Conservation (phyloP, 306 rosid species). For the Luffa acutangula region DNA sequence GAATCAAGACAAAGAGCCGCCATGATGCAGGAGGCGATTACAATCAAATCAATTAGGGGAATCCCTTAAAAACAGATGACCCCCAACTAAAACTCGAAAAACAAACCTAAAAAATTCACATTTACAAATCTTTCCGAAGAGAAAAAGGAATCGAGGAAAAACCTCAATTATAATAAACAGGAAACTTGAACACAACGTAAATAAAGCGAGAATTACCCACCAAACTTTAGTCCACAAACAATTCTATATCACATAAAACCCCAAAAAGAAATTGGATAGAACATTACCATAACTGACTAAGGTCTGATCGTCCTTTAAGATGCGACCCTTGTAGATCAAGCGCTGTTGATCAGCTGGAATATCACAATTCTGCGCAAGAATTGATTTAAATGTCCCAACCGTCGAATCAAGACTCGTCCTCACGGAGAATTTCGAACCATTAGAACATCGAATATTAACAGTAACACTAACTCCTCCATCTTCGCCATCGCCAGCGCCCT, state of each 20-base stretch:
- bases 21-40: neutral
- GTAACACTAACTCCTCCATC: neutral
- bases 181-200: neutral
- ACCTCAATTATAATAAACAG: neutral
- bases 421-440: conserved; percentile 58
- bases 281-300: conserved; percentile 57
- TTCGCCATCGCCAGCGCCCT: neutral
- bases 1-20: neutral
- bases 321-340: conserved; percentile 84
- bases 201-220: neutral
- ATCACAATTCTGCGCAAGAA: conserved; percentile 40
- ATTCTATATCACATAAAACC: neutral
- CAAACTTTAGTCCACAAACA: neutral
- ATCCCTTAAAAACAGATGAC: neutral
- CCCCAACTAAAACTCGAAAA: neutral
- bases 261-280: neutral
- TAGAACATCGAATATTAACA: conserved; percentile 61
- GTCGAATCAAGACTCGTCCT: conserved; percentile 39
- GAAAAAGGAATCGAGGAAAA: neutral
- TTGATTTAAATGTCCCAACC: conserved; percentile 49
- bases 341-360: conserved; percentile 61
- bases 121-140: neutral
- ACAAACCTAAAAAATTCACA: neutral
- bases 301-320: conserved; percentile 70
- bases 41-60: neutral